Percentiles rank a stretch among this genome's conserved stretches.
phyloP scores from a whole-genome alignment of 148 eudicot genomes.

The Rhododendron ovatum region DNA sequence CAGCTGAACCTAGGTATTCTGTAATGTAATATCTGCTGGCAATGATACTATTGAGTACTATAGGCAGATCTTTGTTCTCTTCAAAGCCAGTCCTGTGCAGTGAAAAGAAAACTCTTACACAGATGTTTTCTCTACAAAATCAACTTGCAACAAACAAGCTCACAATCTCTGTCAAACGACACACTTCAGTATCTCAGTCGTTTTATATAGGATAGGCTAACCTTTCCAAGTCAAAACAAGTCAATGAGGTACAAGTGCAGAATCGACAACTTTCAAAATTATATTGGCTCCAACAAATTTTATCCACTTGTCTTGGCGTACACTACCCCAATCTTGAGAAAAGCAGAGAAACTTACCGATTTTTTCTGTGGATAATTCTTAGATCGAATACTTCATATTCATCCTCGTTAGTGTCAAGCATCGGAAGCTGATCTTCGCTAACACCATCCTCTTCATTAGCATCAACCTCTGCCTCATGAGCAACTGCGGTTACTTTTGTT shows the following conservation, averaged over 20 bases:
- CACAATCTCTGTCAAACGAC: conserved; percentile 2
- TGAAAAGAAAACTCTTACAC: conserved; percentile 23
- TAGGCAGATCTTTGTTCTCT: conserved; percentile 81
- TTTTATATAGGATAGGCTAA: neutral
- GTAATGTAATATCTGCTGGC: conserved; percentile 78
- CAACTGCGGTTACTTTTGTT: conserved; percentile 19
- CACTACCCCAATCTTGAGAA: neutral
- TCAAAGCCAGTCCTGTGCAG: conserved; percentile 90
- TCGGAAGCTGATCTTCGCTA: conserved; percentile 39
- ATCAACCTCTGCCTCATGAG: conserved; percentile 26
- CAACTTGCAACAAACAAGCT: conserved; percentile 16
- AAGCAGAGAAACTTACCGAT: conserved; percentile 46
- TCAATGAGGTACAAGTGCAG: neutral
- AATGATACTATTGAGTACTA: conserved; percentile 60
- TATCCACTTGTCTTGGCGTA: neutral
- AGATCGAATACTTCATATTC: conserved; percentile 78
- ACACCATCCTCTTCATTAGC: conserved; percentile 42
- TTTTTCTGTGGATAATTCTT: conserved; percentile 88
- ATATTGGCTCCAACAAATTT: neutral
- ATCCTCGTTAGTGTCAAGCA: conserved; percentile 45
- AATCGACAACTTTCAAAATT: neutral
- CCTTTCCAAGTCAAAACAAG: neutral
- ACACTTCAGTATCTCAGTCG: neutral
- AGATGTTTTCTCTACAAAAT: conserved; percentile 18
- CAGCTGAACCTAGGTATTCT: conserved; percentile 94